Evolutionary conservation across 169 alveolate species (phyloP).

Genomic region (Fabrea salina): DNA sequence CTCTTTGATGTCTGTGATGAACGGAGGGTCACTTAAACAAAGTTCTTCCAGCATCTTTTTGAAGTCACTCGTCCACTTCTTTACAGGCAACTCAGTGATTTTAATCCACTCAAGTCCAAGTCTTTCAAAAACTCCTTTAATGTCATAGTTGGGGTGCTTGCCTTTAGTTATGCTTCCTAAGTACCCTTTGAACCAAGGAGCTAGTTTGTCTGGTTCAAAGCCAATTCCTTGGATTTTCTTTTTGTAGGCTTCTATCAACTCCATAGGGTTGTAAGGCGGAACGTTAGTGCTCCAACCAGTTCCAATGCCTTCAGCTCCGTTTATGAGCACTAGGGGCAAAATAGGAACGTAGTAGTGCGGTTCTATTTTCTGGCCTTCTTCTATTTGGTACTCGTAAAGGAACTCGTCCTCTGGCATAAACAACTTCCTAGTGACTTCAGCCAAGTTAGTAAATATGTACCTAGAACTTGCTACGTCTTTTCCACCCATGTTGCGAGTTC

Average conservation of each 20-base stretch:
- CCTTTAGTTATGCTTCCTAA: slow-evolving; percentile 8
- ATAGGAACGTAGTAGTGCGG: slow-evolving; percentile 98
- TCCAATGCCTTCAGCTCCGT: slow-evolving; percentile 99
- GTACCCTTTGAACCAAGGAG: slow-evolving; percentile 96
- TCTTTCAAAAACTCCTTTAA: background rate
- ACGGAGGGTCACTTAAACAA: slow-evolving; percentile 58
- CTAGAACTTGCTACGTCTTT: slow-evolving; percentile 94
- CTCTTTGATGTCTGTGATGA: slow-evolving; percentile 79
- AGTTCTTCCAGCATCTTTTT: slow-evolving; percentile 89
- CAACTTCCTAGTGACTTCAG: slow-evolving; percentile 84
- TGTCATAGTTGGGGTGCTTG: background rate
- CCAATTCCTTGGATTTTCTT: background rate
- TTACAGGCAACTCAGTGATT: slow-evolving; percentile 98
- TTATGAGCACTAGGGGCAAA: slow-evolving; percentile 96
- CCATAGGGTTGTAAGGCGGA: slow-evolving; percentile 41
- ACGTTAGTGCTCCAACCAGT: slow-evolving; percentile 92
- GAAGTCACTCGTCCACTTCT: slow-evolving; percentile 96
- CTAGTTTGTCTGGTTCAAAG: background rate
- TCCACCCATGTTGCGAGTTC: slow-evolving; percentile 97
- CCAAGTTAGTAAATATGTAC: slow-evolving; percentile 91
- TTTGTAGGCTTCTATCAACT: background rate
- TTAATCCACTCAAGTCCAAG: slow-evolving; percentile 61
- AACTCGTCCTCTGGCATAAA: slow-evolving; percentile 93
- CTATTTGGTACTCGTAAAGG: slow-evolving; percentile 88
- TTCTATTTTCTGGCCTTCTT: slow-evolving; percentile 98